These are phyloP conservation scores for Fusarium camptoceras DNA, from an alignment of 2,329 filamentous ascomycete genomes.

Conservation along the genomic window DNA sequence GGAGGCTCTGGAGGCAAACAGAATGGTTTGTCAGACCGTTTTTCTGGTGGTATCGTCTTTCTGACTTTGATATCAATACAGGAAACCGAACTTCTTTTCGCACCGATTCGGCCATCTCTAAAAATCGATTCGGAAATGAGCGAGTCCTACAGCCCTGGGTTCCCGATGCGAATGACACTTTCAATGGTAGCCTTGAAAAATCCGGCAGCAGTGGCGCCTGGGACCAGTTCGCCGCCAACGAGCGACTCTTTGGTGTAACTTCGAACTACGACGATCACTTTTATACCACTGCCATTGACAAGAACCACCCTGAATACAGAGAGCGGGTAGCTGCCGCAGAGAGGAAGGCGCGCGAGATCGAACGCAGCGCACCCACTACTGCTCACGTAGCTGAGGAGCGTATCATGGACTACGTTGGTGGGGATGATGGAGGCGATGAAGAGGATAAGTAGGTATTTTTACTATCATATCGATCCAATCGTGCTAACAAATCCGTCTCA, in stretches of 20 bases:
- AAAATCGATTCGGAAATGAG: constrained; percentile 75
- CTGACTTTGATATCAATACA: constrained; percentile 51
- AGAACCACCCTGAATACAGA: constrained; percentile 82
- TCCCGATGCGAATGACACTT: constrained; percentile 69
- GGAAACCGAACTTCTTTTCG: constrained; percentile 78
- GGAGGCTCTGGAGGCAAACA: constrained; percentile 51
- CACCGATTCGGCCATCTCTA: constrained; percentile 90
- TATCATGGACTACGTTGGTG: constrained; percentile 74
- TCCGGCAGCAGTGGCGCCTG: constrained; percentile 67
- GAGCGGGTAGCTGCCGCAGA: constrained; percentile 83
- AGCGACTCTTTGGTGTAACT: constrained; percentile 85
- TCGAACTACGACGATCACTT: constrained; percentile 94
- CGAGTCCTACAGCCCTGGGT: constrained; percentile 86
- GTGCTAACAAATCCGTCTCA: constrained; percentile 36
- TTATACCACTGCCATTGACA: constrained; percentile 93
- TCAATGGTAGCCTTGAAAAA: constrained; percentile 79
- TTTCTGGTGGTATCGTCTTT: neutral
- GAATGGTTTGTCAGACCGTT: constrained; percentile 51
- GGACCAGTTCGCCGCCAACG: constrained; percentile 96
- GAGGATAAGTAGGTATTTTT: constrained; percentile 80
- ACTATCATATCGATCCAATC: neutral
- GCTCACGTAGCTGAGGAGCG: constrained; percentile 92
- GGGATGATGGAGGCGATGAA: constrained; percentile 76
- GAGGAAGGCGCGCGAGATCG: constrained; percentile 89
- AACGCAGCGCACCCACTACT: constrained; percentile 78